These are phyloP conservation scores for Nicotiana paniculata DNA, from an alignment of 257 asterid species.

Conservation along the genomic window DNA sequence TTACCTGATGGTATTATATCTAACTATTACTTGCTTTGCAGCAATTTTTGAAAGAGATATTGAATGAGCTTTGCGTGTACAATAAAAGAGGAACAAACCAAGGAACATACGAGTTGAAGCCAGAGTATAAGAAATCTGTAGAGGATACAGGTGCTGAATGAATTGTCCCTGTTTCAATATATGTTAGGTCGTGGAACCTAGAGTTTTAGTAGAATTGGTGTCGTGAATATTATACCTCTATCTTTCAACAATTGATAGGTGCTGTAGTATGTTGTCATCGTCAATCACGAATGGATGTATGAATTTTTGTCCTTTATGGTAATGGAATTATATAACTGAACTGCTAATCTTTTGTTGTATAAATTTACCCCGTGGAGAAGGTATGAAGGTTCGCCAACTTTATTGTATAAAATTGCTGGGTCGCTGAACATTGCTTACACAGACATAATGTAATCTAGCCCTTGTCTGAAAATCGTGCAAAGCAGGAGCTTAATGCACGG, in stretches of 20 bases:
- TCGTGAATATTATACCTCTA: not conserved
- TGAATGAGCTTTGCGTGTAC: constrained; percentile 86
- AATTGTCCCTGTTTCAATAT: not conserved
- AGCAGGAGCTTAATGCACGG: too few species aligned
- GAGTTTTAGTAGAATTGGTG: not conserved
- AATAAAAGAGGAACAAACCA: constrained; percentile 96
- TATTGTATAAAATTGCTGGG: too few species aligned
- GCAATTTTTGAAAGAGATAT: constrained; percentile 97
- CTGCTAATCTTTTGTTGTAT: not conserved
- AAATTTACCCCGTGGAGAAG: too few species aligned
- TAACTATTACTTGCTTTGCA: constrained; percentile 28
- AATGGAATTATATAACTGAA: not conserved
- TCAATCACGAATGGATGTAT: not conserved
- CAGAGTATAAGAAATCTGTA: constrained; percentile 90
- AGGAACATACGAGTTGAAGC: constrained; percentile 96
- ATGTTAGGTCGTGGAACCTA: not conserved
- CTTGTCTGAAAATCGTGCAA: too few species aligned
- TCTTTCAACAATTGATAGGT: not conserved
- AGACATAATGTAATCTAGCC: too few species aligned
- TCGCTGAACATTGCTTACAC: too few species aligned
- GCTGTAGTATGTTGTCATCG: not conserved
- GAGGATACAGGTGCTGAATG: constrained; percentile 75
- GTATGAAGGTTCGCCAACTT: too few species aligned
- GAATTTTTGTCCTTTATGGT: not conserved
- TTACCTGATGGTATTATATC: not conserved